These are phyloP conservation scores for Glycyrrhiza uralensis DNA, from an alignment of 306 rosid species.

Conservation along the genomic window DNA sequence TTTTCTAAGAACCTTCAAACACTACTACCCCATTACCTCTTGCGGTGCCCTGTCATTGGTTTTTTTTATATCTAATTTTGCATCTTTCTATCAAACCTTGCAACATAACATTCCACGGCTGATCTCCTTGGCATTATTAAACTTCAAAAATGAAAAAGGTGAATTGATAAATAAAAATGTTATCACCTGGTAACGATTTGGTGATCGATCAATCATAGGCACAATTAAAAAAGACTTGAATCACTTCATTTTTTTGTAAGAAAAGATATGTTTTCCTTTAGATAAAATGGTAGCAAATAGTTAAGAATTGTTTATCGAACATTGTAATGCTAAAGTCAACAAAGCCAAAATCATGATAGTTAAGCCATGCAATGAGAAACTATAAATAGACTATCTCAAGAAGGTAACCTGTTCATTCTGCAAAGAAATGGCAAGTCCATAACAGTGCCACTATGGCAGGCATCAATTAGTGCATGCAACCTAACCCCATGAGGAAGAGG, in stretches of 20 bases:
- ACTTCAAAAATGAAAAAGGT: not conserved
- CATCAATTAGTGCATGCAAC: slow-evolving; percentile 93
- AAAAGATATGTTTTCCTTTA: not conserved
- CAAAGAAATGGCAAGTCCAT: slow-evolving; percentile 95
- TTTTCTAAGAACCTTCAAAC: not conserved
- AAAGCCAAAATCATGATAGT: not conserved
- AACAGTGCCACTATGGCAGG: slow-evolving; percentile 97
- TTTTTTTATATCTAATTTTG: not conserved
- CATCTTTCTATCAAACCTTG: not conserved
- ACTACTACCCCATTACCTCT: not conserved
- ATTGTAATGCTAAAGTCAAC: slow-evolving; percentile 19
- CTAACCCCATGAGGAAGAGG: slow-evolving; percentile 83
- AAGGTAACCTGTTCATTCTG: slow-evolving; percentile 86
- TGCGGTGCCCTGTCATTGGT: not conserved
- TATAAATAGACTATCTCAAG: not conserved
- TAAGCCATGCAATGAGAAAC: slow-evolving; percentile 16
- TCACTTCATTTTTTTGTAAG: not conserved
- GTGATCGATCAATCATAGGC: not conserved
- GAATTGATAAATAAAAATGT: not conserved
- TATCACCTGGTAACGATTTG: not conserved
- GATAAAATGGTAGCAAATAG: not conserved
- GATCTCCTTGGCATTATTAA: not conserved
- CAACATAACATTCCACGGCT: not conserved
- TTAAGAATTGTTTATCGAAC: not conserved
- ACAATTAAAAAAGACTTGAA: not conserved